A percentile compares a stretch with the other conserved stretches of the same genome.
Evolutionary conservation across 345 rosid species (phyloP).

Genomic region (Dipteronia sinensis): DNA sequence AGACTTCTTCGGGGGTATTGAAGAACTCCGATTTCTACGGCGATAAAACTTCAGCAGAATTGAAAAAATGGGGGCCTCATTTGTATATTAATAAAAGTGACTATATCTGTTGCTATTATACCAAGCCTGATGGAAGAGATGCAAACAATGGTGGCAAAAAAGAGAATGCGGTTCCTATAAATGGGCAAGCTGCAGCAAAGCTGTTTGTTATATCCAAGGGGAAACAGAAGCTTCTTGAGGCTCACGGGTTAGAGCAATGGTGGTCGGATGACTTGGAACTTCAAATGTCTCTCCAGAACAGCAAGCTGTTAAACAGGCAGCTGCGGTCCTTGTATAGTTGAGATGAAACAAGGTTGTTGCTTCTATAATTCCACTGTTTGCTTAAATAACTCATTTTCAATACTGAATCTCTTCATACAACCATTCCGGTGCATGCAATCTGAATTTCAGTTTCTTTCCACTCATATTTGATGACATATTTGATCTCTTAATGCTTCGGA

Average conservation of each 20-base stretch:
- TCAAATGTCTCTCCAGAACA: constrained; percentile 63
- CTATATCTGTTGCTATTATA: constrained; percentile 81
- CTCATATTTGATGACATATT: too few species aligned
- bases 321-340: constrained; percentile 71
- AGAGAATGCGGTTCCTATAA: constrained; percentile 50
- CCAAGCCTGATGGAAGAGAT: constrained; percentile 48
- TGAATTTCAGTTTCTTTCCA: too few species aligned
- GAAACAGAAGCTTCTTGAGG: constrained; percentile 90
- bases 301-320: constrained; percentile 86
- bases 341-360: constrained; percentile 8
- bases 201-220: constrained; percentile 90
- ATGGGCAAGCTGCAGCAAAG: constrained; percentile 68
- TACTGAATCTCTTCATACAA: too few species aligned
- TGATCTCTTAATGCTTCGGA: too few species aligned
- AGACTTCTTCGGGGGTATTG: constrained; percentile 39
- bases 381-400: constrained; percentile 28
- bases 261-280: constrained; percentile 92
- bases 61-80: constrained; percentile 86
- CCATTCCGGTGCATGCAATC: neutral
- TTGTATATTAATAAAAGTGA: constrained; percentile 88
- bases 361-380: neutral
- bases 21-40: constrained; percentile 52
- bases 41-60: constrained; percentile 41
- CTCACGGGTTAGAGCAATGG: constrained; percentile 97
- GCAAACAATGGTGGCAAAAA: constrained; percentile 39